Evolutionary conservation across 306 rosid genomes (phyloP), one percentile per base, ranked within the genome.

Genomic region (Potentilla sterilis): DNA sequence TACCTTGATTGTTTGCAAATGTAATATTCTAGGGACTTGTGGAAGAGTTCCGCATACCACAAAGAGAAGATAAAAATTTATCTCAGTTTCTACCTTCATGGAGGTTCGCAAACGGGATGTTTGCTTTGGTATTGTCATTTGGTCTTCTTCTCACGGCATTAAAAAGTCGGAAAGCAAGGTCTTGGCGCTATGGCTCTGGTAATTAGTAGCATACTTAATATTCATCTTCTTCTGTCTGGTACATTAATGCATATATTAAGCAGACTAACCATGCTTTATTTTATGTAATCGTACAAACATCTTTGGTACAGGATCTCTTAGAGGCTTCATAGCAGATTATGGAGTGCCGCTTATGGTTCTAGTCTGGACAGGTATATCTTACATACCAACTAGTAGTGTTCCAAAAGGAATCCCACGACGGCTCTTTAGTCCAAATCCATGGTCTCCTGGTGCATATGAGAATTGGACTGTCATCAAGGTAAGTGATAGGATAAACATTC

Each of bases 171-270:
- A 96, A 96, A 75, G 99, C 99, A 12, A 93, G 98, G 78, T 89
- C 97, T 5, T 96, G 99, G 99, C 97, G 99, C 40, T 96, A 96
- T 64, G 99, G 99, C 42, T 74, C 89, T 7, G 99, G 99, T 92
- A 83, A 28, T 28, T 28, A 75, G 90, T 70, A 37, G 12, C 24
- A 22, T 5, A 5, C 28, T 28, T 7, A 4, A n/a, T 8, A 2
- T 32, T 38, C 19, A 4, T 21, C n/a, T n/a, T 57, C 1, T 34
- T 34, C 10, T 8, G 65, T 46, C 24, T 32, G 46, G 55, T 16
- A 9, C 15, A 43, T 59, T 43, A 28, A 35, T 63, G 68, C 43
- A 1, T 52, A 10, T 28, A 22, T 10, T 28, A 42, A 32, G 6
- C 9, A 57, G 42, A 73, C 12, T 35, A 40, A 19, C 28, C 41